Evolutionary conservation across 192 early-diverging fungal genomes (phyloP).

Genomic region (Chytriomyces sp.): DNA sequence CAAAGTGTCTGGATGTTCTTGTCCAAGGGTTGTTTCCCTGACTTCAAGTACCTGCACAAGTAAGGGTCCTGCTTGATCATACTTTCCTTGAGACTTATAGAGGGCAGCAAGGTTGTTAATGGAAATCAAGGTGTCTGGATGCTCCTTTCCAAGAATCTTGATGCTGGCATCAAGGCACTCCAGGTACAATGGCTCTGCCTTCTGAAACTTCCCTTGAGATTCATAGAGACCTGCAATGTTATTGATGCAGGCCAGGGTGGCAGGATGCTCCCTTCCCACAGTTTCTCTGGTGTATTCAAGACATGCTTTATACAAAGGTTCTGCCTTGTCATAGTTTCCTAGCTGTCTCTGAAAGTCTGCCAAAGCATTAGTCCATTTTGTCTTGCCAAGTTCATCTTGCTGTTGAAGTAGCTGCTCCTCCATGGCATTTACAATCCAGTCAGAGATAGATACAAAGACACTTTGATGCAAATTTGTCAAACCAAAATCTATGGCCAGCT

Average conservation of each 20-base stretch:
- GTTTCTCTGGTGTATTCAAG: background rate
- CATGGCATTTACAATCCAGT: background rate
- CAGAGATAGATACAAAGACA: background rate
- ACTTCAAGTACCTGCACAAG: background rate
- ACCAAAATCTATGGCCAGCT: constrained; percentile 3
- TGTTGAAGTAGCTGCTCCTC: too few species aligned
- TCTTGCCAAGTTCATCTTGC: too few species aligned
- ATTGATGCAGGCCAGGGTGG: background rate
- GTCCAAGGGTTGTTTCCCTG: constrained; percentile 1
- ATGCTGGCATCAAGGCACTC: background rate
- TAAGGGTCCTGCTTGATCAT: constrained; percentile 22
- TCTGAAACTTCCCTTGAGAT: background rate
- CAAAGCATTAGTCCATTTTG: background rate
- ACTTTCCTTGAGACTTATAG: constrained; percentile 21
- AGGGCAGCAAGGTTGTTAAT: constrained; percentile 23
- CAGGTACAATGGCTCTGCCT: background rate
- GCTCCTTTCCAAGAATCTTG: too few species aligned
- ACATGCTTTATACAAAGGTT: background rate
- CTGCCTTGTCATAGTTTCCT: background rate
- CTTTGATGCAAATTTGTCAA: constrained; percentile 3
- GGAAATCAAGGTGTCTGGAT: background rate
- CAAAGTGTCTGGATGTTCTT: constrained; percentile 23
- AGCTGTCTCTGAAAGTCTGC: background rate
- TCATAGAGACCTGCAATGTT: background rate
- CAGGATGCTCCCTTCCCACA: background rate